Conservation (phyloP, 1,139 yeast species). For the Magnusiomyces tetraspermus region DNA sequence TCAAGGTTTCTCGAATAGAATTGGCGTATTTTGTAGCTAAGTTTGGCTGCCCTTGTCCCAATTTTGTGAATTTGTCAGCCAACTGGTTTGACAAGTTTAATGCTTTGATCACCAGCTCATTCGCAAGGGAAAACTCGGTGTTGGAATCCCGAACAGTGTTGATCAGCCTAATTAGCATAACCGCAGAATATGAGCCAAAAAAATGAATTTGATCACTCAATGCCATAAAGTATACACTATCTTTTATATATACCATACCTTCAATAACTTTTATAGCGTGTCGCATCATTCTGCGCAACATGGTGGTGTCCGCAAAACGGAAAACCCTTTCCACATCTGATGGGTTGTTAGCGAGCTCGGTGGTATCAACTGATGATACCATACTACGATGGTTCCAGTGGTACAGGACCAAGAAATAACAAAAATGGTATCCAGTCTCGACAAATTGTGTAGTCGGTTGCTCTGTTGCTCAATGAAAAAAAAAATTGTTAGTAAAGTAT, state of each 20-base stretch:
- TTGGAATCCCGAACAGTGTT: conserved; percentile 12
- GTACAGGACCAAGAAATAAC: conserved; percentile 44
- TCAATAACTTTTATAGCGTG: conserved; percentile 41
- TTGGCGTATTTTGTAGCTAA: conserved; percentile 21
- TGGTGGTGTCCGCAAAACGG: conserved; percentile 11
- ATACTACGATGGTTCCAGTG: conserved; percentile 26
- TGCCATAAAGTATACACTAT: conserved; percentile 50
- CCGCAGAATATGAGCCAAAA: conserved; percentile 44
- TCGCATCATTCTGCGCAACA: conserved; percentile 22
- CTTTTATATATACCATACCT: conserved; percentile 37
- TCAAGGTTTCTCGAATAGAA: conserved; percentile 15
- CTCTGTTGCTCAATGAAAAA: conserved; percentile 22
- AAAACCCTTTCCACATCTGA: conserved; percentile 13
- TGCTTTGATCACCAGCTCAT: conserved; percentile 9
- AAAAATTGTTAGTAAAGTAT: background rate
- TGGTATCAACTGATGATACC: background rate
- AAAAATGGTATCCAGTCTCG: conserved; percentile 62
- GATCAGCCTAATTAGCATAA: conserved; percentile 36
- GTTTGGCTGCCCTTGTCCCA: conserved; percentile 15
- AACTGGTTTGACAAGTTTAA: conserved; percentile 6
- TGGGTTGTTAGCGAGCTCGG: conserved; percentile 3
- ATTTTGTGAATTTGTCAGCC: conserved; percentile 6
- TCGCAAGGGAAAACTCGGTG: conserved; percentile 8
- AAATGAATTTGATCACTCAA: conserved; percentile 61
- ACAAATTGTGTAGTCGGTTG: conserved; percentile 74